Percentiles rank a stretch among this genome's conserved stretches.
Conservation (phyloP, 805 yeast genomes). For the Zygosaccharomyces pseudorouxii region DNA sequence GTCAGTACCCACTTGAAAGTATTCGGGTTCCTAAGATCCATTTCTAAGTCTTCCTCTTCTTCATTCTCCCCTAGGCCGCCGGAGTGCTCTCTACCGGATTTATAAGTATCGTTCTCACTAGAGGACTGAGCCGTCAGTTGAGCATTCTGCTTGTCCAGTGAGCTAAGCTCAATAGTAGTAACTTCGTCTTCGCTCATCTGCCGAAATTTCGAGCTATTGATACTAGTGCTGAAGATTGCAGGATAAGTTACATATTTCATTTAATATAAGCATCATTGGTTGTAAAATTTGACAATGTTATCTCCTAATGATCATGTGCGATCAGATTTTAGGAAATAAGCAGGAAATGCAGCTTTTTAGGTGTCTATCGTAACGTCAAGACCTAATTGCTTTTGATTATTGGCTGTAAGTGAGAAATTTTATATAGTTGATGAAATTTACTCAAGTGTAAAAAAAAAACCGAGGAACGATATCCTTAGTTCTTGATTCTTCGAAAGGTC, state of each 20-base stretch:
- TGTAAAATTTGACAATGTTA: background rate
- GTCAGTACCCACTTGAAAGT: constrained; percentile 12
- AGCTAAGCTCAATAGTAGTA: background rate
- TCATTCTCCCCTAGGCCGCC: background rate
- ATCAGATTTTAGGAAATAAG: background rate
- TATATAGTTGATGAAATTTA: background rate
- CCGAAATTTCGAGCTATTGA: no score
- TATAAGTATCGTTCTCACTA: background rate
- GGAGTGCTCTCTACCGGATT: background rate
- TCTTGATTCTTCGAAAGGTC: background rate
- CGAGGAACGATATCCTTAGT: background rate
- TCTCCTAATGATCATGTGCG: background rate
- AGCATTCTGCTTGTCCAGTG: constrained; percentile 1
- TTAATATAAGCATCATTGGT: no score
- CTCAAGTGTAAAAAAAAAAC: background rate
- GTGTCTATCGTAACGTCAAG: background rate
- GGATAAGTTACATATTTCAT: no score
- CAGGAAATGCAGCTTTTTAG: background rate
- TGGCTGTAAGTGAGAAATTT: background rate
- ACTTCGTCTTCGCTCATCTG: background rate
- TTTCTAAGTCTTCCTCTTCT: constrained; percentile 13
- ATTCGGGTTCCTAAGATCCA: constrained; percentile 12
- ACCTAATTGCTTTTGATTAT: background rate
- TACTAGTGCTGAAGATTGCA: no score
- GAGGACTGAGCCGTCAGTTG: background rate